These are phyloP conservation scores for Lodderomyces elongisporus DNA, from an alignment of 1,139 yeast species.

Conservation along the genomic window DNA sequence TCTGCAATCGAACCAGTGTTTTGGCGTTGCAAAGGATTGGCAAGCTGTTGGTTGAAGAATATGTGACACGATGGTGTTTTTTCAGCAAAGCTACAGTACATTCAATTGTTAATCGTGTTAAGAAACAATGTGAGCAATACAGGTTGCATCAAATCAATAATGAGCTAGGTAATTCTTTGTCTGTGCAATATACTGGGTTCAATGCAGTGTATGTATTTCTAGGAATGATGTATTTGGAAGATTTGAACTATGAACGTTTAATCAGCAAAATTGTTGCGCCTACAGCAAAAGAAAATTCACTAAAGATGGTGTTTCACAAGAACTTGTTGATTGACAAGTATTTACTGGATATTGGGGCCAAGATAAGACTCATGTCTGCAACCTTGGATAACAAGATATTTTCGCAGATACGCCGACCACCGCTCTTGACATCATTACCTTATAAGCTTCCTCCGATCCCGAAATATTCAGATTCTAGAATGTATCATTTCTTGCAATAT, in stretches of 20 bases:
- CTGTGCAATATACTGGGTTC: neutral
- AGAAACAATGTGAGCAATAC: neutral
- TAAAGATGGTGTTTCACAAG: neutral
- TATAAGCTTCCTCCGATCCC: constrained; percentile 5
- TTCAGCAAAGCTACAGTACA: neutral
- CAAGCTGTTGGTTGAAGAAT: constrained; percentile 5
- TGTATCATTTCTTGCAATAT: constrained; percentile 1
- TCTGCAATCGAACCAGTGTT: constrained; percentile 5
- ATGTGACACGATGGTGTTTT: constrained; percentile 3
- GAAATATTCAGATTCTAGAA: constrained; percentile 1
- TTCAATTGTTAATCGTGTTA: neutral
- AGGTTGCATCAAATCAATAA: constrained; percentile 2
- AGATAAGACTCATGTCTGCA: neutral
- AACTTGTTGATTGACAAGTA: constrained; percentile 1
- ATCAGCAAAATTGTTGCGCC: neutral
- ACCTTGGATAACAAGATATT: constrained; percentile 2
- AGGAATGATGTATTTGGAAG: constrained; percentile 5
- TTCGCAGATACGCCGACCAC: constrained; percentile 3
- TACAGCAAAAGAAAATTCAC: neutral
- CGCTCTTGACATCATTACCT: constrained; percentile 2
- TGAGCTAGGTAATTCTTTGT: no score
- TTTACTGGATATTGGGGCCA: neutral
- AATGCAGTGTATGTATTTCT: constrained; percentile 2
- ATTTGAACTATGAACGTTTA: constrained; percentile 1
- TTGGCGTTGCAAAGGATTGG: constrained; percentile 6